phyloP scores from a whole-genome alignment of 176 grass and related monocot genomes.

The Poa pratensis region DNA sequence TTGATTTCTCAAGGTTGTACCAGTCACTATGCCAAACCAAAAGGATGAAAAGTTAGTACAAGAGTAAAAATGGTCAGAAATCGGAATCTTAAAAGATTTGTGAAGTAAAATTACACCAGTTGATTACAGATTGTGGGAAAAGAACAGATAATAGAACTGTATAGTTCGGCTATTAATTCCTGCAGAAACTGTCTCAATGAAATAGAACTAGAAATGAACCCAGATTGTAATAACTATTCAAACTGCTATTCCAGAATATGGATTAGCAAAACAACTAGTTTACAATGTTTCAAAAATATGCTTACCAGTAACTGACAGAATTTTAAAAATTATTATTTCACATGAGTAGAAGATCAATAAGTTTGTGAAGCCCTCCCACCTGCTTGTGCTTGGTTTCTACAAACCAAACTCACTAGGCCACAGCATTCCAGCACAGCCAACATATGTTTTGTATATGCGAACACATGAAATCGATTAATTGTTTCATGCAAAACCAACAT shows the following conservation, averaged over 20 bases:
- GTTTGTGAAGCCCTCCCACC: conserved; percentile 10
- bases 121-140: conserved; percentile 17
- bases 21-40: conserved; percentile 71
- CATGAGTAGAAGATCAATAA: conserved; percentile 7
- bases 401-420: not conserved
- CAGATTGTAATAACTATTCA: not conserved
- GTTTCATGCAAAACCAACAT: conserved; percentile 16
- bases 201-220: conserved; percentile 13
- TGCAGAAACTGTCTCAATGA: conserved; percentile 16
- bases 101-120: not conserved
- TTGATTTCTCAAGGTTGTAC: conserved; percentile 99
- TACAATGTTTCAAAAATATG: not conserved
- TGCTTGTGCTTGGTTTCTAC: conserved; percentile 36
- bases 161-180: conserved; percentile 1
- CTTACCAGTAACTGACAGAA: conserved; percentile 18
- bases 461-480: conserved; percentile 14
- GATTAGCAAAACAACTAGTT: conserved; percentile 18
- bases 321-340: conserved; percentile 2
- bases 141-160: not conserved
- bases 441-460: conserved; percentile 19
- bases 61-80: conserved; percentile 25
- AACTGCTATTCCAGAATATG: conserved; percentile 1
- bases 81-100: conserved; percentile 14
- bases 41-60: conserved; percentile 42
- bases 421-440: not conserved